Evolutionary conservation across 805 yeast genomes (phyloP).

Genomic region (Lachancea cidri): DNA sequence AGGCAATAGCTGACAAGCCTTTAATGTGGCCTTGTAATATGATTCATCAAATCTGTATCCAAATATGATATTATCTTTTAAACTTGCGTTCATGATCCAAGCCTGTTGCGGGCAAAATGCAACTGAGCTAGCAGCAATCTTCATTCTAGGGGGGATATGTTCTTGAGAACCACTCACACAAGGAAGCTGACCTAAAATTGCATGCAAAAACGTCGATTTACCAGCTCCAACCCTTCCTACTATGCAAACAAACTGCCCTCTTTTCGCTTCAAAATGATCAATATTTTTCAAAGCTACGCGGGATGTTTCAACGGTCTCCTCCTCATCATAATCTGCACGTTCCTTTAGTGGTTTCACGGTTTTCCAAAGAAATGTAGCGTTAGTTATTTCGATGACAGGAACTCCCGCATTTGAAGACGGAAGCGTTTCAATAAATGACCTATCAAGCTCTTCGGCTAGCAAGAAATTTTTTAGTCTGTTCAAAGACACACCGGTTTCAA

Average conservation of each 20-base stretch:
- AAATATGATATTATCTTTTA: conserved; percentile 47
- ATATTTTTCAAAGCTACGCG: conserved; percentile 45
- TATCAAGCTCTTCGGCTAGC: conserved; percentile 41
- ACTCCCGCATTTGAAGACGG: conserved; percentile 17
- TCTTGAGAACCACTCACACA: conserved; percentile 29
- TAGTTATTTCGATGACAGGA: conserved; percentile 38
- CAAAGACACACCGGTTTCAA: conserved; percentile 57
- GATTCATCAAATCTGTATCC: conserved; percentile 42
- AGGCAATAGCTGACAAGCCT: conserved; percentile 45
- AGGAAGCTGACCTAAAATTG: conserved; percentile 51
- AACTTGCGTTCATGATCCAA: conserved; percentile 48
- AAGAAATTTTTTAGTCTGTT: conserved; percentile 49
- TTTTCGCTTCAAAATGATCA: conserved; percentile 42
- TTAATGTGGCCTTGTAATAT: conserved; percentile 39
- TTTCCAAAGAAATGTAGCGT: conserved; percentile 54
- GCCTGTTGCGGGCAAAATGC: conserved; percentile 62
- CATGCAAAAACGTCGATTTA: conserved; percentile 52
- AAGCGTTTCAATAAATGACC: conserved; percentile 29
- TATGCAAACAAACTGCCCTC: conserved; percentile 52
- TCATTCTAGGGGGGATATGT: conserved; percentile 34
- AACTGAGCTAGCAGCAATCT: conserved; percentile 32
- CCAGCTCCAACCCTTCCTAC: conserved; percentile 70
- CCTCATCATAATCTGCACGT: conserved; percentile 37
- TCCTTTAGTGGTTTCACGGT: conserved; percentile 17
- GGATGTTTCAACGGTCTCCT: conserved; percentile 39